Evolutionary conservation across 2,329 filamentous ascomycete genomes (phyloP).

Genomic region (Pyrenophora seminiperda): DNA sequence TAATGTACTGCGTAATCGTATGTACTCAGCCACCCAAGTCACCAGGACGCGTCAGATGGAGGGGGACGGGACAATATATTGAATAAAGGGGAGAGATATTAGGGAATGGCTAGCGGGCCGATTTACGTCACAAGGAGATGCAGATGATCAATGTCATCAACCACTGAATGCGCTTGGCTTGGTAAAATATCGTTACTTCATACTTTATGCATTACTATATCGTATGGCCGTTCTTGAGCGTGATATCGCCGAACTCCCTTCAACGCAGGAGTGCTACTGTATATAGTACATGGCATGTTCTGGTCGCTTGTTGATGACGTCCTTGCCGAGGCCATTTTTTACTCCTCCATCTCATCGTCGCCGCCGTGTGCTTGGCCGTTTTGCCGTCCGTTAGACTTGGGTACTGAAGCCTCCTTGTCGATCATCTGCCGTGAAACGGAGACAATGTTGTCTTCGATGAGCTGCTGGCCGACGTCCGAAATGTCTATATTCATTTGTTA

Average conservation of each 20-base stretch:
- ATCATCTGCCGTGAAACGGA: conserved; percentile 99
- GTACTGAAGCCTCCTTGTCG: conserved; percentile 96
- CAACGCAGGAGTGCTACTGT: not conserved
- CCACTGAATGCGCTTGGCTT: too few species aligned
- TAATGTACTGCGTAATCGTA: too few species aligned
- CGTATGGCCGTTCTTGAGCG: conserved; percentile 5
- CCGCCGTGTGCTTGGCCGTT: conserved; percentile 35
- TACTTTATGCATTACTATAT: conserved; percentile 22
- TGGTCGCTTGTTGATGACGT: not conserved
- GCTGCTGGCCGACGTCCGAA: conserved; percentile 91
- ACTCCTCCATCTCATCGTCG: conserved; percentile 35
- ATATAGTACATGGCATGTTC: not conserved
- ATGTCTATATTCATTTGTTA: conserved; percentile 62
- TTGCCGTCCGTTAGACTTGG: conserved; percentile 53
- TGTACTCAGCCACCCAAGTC: too few species aligned
- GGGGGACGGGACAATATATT: not conserved
- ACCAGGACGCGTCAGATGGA: too few species aligned
- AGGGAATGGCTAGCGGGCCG: too few species aligned
- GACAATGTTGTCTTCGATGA: conserved; percentile 99
- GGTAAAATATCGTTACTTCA: conserved; percentile 15
- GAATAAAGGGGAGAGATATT: not conserved
- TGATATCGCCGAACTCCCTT: not conserved
- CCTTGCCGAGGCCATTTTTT: not conserved
- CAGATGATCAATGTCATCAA: not conserved
- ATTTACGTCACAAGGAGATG: too few species aligned